A percentile compares a stretch with the other conserved stretches of the same genome.
phyloP scores from a whole-genome alignment of 2,329 filamentous ascomycete species.

The Apiospora koreana region DNA sequence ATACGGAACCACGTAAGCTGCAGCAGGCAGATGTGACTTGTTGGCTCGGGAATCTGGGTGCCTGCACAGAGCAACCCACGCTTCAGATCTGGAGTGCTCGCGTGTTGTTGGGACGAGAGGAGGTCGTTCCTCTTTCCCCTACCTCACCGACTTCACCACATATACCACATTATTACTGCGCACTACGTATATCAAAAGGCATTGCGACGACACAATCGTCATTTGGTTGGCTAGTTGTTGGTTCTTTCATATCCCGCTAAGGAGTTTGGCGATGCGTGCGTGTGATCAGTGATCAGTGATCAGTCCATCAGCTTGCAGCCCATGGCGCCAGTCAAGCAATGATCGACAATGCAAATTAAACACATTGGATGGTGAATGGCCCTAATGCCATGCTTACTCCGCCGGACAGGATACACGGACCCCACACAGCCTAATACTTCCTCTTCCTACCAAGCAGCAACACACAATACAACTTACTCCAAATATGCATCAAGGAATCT shows the following conservation, averaged over 20 bases:
- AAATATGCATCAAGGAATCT: background rate
- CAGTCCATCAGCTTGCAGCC: conserved; percentile 6
- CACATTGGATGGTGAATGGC: conserved; percentile 13
- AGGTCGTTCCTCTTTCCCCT: background rate
- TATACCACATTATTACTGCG: background rate
- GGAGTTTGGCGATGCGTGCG: background rate
- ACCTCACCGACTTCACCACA: background rate
- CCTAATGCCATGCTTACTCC: conserved; percentile 12
- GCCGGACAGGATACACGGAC: conserved; percentile 8
- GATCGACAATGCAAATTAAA: conserved; percentile 18
- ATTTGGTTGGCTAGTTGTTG: background rate
- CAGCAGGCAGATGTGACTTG: conserved; percentile 1
- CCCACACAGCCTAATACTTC: background rate
- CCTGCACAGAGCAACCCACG: background rate
- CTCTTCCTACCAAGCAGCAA: background rate
- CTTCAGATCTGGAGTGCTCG: background rate
- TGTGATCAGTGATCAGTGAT: conserved; percentile 6
- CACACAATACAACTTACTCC: conserved; percentile 1
- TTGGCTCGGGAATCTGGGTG: conserved; percentile 1
- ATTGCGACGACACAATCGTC: background rate
- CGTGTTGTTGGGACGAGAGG: background rate
- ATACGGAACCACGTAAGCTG: background rate
- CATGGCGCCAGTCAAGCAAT: conserved; percentile 9
- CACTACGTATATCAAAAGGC: background rate
- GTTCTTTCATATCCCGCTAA: conserved; percentile 3